Base-by-base conservation (phyloP, 371 early-diverging fungal species). In the Vairimorpha necatrix region DNA sequence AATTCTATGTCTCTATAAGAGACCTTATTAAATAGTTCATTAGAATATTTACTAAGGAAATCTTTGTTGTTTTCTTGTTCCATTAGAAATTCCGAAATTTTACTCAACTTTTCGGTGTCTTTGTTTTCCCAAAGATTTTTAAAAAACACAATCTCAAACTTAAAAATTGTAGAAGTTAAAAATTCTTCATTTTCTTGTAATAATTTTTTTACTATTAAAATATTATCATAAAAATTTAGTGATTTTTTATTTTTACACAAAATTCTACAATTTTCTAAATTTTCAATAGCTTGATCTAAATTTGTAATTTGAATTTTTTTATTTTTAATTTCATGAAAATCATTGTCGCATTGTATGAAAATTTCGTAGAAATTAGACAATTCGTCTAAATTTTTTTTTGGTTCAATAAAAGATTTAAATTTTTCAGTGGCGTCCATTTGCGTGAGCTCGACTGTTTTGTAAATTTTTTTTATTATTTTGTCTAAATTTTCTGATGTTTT, bases 381-480 rank as follows among this genome's bases (percentile, higher is more conserved):
- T 24, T 26, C 39, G 28, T 54, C 42, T n/a, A 76, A 58, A 42
- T 72, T 75, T 69, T 33, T 66, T 60, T 76, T 80, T 30, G 80
- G 80, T n/a, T 67, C 39, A 32, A 71, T 79, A 67, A 53, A 71
- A 6, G 74, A 69, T 42, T 67, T 79, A 50, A 79, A 75, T 60
- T 58, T 47, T 30, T 72, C 71, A 7, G 74, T 47, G 6, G 39
- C 70, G n/a, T 54, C 32, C 36, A 62, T 39, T 28, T 79, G 30
- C 30, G 68, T 69, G 26, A 13, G 14, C 30, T 63, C 54, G 0
- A 75, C 36, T 1, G 26, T n/a, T 53, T 20, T 47, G 26, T 67
- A 39, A 3, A 75, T 38, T 1, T 62, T 47, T 60, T 36, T 47
- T 2, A 24, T 32, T 1, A 69, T 56, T n/a, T 69, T 47, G 11